Evolutionary conservation across 202 grass and related monocot genomes (phyloP), one percentile per base, ranked within the genome.

Genomic region (Zizania palustris): DNA sequence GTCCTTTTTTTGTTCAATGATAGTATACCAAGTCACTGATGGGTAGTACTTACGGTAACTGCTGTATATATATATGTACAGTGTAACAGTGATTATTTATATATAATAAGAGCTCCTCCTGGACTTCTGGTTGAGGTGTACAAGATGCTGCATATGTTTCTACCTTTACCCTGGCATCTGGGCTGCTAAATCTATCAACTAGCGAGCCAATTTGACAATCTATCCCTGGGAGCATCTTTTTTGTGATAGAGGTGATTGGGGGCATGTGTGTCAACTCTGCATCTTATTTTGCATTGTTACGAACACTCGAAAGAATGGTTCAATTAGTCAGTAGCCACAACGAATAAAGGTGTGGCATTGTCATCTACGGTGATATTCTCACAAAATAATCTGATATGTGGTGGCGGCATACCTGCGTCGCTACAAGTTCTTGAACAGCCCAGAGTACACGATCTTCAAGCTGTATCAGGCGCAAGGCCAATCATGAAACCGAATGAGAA

Each of bases 41-140:
- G 14, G 44, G 67, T 73, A 73, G 73, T 82, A 67, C 42, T 45
- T 73, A 82, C 77, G 60, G 63, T 84, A 46, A 63, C 73, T 60
- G 70, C 50, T 82, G 82, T 89, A 87, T 95, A 84, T 90, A 87
- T 95, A 84, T 90, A 80, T 95, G 84, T 81, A 88, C 72, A 88
- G 72, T 69, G 73, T 28, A 28, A 55, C n/a, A 55, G 51, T 55
- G 6, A 87, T 84, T 74, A 75, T 62, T 72, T 73, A 80, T 72
- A 71, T 19, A 81, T 65, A 76, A 84, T 81, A 88, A 84, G 61
- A 76, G n/a, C 78, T 44, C 28, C 28, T 28, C 28, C 28, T 28
- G 28, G 28, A 28, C 44, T 60, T 80, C 76, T 71, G 38, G 49
- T 54, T 76, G 68, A 61, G 42, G 20, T 74, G 45, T 80, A 58